These are phyloP conservation scores for Aspergillus sp. DNA, from an alignment of 2,329 filamentous ascomycete species.

Conservation along the genomic window DNA sequence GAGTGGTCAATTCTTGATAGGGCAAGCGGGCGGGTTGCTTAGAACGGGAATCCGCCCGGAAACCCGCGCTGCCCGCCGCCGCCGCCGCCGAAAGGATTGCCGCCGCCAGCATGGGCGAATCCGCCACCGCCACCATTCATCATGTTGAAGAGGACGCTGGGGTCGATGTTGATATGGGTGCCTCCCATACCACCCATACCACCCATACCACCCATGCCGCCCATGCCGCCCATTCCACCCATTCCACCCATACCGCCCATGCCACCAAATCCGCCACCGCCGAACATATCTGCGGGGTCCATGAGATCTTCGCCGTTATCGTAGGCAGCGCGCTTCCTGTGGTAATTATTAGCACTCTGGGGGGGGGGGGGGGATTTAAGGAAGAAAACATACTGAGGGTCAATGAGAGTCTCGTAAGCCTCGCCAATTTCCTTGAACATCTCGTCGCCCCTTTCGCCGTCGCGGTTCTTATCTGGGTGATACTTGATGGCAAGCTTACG, in stretches of 20 bases:
- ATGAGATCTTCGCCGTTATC: slow-evolving; percentile 90
- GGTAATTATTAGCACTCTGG: slow-evolving; percentile 19
- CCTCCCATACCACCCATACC: slow-evolving; percentile 55
- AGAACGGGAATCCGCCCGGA: slow-evolving; percentile 60
- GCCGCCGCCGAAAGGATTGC: slow-evolving; percentile 39
- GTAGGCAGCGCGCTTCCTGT: slow-evolving; percentile 81
- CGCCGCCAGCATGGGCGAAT: slow-evolving; percentile 51
- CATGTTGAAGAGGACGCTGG: slow-evolving; percentile 80
- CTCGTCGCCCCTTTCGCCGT: slow-evolving; percentile 75
- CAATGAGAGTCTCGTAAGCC: slow-evolving; percentile 92
- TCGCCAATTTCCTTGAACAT: slow-evolving; percentile 98
- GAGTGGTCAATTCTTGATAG: background rate
- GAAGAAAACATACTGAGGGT: slow-evolving; percentile 71
- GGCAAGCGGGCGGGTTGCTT: slow-evolving; percentile 21
- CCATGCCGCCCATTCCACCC: slow-evolving; percentile 42
- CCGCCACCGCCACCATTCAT: slow-evolving; percentile 66
- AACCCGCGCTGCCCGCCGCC: slow-evolving; percentile 44
- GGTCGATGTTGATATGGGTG: slow-evolving; percentile 60
- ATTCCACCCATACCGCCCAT: slow-evolving; percentile 50
- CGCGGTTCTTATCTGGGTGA: slow-evolving; percentile 95
- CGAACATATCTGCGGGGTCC: slow-evolving; percentile 84
- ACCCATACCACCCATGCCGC: slow-evolving; percentile 60
- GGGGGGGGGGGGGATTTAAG: background rate
- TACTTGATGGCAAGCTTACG: slow-evolving; percentile 90
- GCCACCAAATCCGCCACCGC: slow-evolving; percentile 55